Percentiles rank a stretch among this genome's conserved stretches.
Evolutionary conservation across 2,329 filamentous ascomycete genomes (phyloP).

Genomic region (Nigrograna mackinnonii): DNA sequence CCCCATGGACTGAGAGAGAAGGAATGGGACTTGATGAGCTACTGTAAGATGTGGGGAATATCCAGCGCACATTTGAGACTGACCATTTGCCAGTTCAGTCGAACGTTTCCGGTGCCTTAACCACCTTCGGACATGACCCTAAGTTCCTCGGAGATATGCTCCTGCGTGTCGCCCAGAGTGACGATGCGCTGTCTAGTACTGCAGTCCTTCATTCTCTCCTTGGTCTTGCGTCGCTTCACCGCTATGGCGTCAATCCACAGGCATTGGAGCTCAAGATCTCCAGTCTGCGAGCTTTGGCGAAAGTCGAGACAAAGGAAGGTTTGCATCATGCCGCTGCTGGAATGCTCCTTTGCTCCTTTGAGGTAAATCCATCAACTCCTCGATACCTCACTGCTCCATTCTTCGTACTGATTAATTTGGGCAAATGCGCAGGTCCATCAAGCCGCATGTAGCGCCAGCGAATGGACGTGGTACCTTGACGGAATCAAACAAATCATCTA

Average conservation of each 20-base stretch:
- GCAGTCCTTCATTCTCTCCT: slow-evolving; percentile 14
- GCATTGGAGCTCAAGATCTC: slow-evolving; percentile 13
- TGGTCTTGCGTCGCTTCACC: slow-evolving; percentile 13
- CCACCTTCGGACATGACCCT: slow-evolving; percentile 8
- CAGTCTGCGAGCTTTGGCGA: slow-evolving; percentile 9
- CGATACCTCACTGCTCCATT: not conserved
- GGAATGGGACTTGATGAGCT: slow-evolving; percentile 7
- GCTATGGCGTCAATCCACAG: slow-evolving; percentile 14
- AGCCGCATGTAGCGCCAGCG: slow-evolving; percentile 11
- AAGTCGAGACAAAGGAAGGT: slow-evolving; percentile 5
- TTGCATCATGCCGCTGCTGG: slow-evolving; percentile 14
- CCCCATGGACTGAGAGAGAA: slow-evolving; percentile 1
- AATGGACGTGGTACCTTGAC: slow-evolving; percentile 16
- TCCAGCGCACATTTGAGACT: not conserved
- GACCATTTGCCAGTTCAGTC: slow-evolving; percentile 4
- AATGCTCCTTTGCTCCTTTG: slow-evolving; percentile 18
- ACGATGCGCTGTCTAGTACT: slow-evolving; percentile 6
- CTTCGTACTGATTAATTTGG: too few species aligned
- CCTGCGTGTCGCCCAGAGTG: slow-evolving; percentile 8
- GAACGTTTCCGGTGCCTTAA: slow-evolving; percentile 6
- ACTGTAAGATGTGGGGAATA: slow-evolving; percentile 5
- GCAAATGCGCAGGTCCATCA: slow-evolving; percentile 14
- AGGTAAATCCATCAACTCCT: slow-evolving; percentile 7
- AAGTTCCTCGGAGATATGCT: slow-evolving; percentile 3
- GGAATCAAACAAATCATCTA: slow-evolving; percentile 12